Evolutionary conservation across 345 rosid genomes (phyloP), one percentile per base, ranked within the genome.

Genomic region (Pistacia atlantica): DNA sequence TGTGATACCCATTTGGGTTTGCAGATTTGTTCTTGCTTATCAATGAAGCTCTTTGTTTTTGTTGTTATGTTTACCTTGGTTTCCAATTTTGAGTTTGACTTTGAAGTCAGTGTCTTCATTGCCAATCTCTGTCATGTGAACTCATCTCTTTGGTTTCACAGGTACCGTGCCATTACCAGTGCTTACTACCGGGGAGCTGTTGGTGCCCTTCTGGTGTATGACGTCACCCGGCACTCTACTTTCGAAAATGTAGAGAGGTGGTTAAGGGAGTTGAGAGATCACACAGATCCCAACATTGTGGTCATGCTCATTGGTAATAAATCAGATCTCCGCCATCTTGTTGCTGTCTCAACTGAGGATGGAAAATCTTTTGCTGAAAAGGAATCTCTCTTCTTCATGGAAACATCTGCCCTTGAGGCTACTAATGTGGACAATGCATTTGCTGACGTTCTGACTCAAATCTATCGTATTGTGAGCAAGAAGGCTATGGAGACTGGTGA

Each of bases 81-180:
- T 12, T 20, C 25, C 25, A 62, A 62, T 46, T 49, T 38, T 45
- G 67, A 61, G 58, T 35, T 16, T 72, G 54, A 60, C 25, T 59
- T 11, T 61, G 48, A 17, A 38, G n/a, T 57, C 13, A 56, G 11
- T 55, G 7, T 35, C 35, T 55, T 33, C 31, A 37, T 38, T 49
- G 14, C n/a, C 31, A 25, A 46, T 61, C 37, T 28, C 38, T 63
- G 11, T 70, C 49, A 4, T 35, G 69, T 65, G 38, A 52, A 72
- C 64, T 52, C 7, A 49, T 62, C 31, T 22, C 71, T 68, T 28
- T 72, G 56, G 28, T 16, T 67, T 20, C 42, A 46, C 52, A 94
- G 98, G 91, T 94, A 94, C 79, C 94, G 98, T 52, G 98, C 98
- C 83, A 94, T 94, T 70, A 94, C 98, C 3, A 94, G 98, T 69